Conservation (phyloP, 257 asterid species). For the Thymus quinquecostatus region DNA sequence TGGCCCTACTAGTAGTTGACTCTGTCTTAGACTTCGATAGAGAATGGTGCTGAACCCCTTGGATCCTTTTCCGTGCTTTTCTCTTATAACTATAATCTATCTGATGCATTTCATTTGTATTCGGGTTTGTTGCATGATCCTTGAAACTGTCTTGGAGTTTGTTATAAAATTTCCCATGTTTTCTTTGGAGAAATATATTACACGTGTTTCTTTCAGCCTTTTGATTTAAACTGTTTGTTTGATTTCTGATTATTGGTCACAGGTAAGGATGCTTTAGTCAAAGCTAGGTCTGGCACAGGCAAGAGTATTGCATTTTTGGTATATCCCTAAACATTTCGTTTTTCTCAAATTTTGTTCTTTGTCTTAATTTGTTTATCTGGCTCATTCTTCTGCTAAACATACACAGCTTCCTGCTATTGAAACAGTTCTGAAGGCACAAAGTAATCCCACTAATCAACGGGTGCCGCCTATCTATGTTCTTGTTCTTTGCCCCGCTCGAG, state of each 20-base stretch:
- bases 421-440: conserved; percentile 85
- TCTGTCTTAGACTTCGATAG: background rate
- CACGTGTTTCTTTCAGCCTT: conserved; percentile 9
- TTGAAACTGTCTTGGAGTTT: conserved; percentile 1
- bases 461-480: conserved; percentile 69
- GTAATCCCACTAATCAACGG: conserved; percentile 39
- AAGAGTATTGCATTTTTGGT: conserved; percentile 96
- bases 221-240: conserved; percentile 5
- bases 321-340: conserved; percentile 31
- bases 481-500: conserved; percentile 90
- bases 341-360: background rate
- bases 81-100: background rate
- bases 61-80: background rate
- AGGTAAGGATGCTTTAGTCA: conserved; percentile 91
- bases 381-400: conserved; percentile 58
- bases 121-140: conserved; percentile 18
- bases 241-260: conserved; percentile 29
- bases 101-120: conserved; percentile 20
- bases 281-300: conserved; percentile 95
- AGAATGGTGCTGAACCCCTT: conserved; percentile 12
- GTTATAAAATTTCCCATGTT: conserved; percentile 2
- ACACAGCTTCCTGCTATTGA: conserved; percentile 99
- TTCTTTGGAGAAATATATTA: background rate
- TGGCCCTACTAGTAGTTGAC: background rate
- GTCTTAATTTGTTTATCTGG: conserved; percentile 16